Evolutionary conservation across 495 filamentous ascomycete species (phyloP), one percentile per base, ranked within the genome.

Genomic region (Gamarada debralockiae): DNA sequence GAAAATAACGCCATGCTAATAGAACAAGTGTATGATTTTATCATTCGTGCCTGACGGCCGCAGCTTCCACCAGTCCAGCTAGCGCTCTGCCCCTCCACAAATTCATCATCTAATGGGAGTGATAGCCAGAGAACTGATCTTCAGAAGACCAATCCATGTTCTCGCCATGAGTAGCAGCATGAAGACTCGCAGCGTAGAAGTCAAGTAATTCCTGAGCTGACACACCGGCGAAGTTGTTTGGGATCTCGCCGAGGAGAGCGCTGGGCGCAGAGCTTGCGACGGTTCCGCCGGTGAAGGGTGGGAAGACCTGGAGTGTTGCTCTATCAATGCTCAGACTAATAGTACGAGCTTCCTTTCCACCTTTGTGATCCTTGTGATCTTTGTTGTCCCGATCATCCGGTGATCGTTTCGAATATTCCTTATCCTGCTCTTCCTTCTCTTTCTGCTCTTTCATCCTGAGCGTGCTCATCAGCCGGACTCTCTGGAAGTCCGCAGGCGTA

Each of bases 241-340:
- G 60, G 29, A 63, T 57, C 39, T 60, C 57, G n/a, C 61, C 61
- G 37, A 64, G 61, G n/a, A 64, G 29, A 14, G 45, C 56, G 23
- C 39, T 58, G 8, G 56, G 54, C 7, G 54, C 52, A 23, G 53
- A 54, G 49, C 48, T 53, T 3, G 48, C 31, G 29, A 55, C 34
- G 5, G 48, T 56, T 29, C 57, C 48, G 21, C 52, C 47, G 9
- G 50, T 57, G 31, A 38, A 44, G n/a, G 31, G 33, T 13, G 62
- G 56, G 46, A 61, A 65, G 42, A 65, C 58, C 21, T 59, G 55
- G 48, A 65, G 18, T 21, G 61, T 58, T 17, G 40, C 66, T 46
- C 38, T 61, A 59, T 46, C 64, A 61, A 50, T 62, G 58, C 37
- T 67, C 44, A 36, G 53, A 38, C 50, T 58, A 46, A 48, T 53